These are phyloP conservation scores for Microascus cirrosus DNA, from an alignment of 2,329 filamentous ascomycete species.

Conservation along the genomic window DNA sequence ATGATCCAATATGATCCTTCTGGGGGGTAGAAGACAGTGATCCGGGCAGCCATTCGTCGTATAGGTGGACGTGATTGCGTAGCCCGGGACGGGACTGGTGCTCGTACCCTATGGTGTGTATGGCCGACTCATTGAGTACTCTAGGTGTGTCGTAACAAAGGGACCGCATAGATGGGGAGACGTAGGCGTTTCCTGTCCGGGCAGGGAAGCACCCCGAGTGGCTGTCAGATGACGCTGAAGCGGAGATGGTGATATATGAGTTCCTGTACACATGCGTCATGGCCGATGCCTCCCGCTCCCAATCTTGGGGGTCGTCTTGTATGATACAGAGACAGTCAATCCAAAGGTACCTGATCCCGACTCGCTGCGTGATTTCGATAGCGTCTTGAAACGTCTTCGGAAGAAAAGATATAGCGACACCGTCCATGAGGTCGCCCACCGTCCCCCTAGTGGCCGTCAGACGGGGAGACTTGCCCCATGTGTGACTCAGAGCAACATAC, in stretches of 20 bases:
- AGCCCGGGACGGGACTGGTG: too few species aligned
- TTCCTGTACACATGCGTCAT: conserved; percentile 1
- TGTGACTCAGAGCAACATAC: too few species aligned
- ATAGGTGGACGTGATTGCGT: too few species aligned
- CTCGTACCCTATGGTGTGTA: too few species aligned
- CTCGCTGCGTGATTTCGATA: background rate
- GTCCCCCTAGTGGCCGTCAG: too few species aligned
- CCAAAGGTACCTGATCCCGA: conserved; percentile 9
- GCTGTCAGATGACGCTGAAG: background rate
- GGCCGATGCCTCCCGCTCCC: conserved; percentile 7
- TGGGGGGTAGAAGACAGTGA: background rate
- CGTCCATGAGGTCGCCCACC: too few species aligned
- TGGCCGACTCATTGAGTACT: too few species aligned
- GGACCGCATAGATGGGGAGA: too few species aligned
- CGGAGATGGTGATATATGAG: background rate
- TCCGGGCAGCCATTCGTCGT: too few species aligned
- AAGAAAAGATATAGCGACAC: background rate
- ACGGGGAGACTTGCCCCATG: too few species aligned
- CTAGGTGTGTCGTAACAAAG: too few species aligned
- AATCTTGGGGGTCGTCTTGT: conserved; percentile 11
- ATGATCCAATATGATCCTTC: background rate
- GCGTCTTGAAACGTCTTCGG: background rate
- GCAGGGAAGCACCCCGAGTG: background rate
- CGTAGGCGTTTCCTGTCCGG: too few species aligned
- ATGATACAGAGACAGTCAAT: conserved; percentile 15